Evolutionary conservation across 2,329 filamentous ascomycete genomes (phyloP), one percentile per base, ranked within the genome.

Genomic region (Fusarium solani-melongenae): DNA sequence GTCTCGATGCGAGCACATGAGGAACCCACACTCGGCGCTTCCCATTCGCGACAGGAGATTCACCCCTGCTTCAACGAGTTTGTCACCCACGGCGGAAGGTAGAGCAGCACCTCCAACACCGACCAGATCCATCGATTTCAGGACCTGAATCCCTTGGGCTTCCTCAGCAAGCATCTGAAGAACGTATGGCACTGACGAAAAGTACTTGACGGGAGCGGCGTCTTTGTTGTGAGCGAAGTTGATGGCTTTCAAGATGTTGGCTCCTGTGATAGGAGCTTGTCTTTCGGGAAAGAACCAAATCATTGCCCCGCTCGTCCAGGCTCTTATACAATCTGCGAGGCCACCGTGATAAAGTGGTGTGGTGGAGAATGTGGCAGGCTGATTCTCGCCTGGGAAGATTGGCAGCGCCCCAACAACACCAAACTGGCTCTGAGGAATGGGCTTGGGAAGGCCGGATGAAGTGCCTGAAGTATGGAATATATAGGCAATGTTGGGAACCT

Each of bases 311-410:
- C 88, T 90, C 2, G 88, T 88, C 90, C 91, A 92, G 0, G 89
- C 86, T 58, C 91, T 83, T 53, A 92, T 87, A 22, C 88, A 84
- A 76, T 92, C 91, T 1, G 90, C 89, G 10, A 92, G 84, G 0
- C 91, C 91, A 2, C 91, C 91, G 72, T 92, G 90, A 71, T 92
- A 92, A 0, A 92, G 82, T 0, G 91, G 91, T 4, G 91, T 92
- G 0, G 90, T 91, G 0, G 90, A 90, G 73, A 92, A 92, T 0
- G 89, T 91, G 0, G 89, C 87, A 3, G 81, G 76, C 4, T 81
- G 60, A 1, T 75, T 46, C 0, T 80, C 78, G 5, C 79, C 71
- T 0, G 76, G 71, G 10, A 91, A 84, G 4, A 79, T 79, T 9
- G 89, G 89, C 0, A 92, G 82, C 0, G 88, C 88, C 3, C 86